Evolutionary conservation across 192 early-diverging fungal genomes (phyloP), one percentile per base, ranked within the genome.

Genomic region (Coemansia sp.): DNA sequence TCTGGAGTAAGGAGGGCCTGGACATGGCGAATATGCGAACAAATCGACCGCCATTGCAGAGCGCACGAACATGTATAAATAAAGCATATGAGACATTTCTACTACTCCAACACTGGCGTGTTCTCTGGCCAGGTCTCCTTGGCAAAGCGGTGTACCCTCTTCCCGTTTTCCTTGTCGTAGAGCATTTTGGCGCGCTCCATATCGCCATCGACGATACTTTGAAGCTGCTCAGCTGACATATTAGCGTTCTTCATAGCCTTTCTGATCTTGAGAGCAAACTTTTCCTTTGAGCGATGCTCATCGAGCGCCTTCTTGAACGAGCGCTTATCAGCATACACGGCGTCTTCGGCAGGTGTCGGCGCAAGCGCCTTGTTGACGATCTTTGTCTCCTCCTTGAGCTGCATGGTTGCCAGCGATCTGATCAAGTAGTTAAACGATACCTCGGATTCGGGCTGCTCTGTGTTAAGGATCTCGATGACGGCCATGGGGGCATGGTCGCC

Each of bases 401-500:
- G 82, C 76, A 79, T 75, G 43, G 38, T 73, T 0, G 82, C 82
- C 41, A 84, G 64, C 17, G 73, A 73, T n/a, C 73, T 67, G 15
- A 84, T 60, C 37, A 84, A 45, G 41, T 76, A 79, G 70, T 64
- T 84, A 47, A 87, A 88, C 60, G 85, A 84, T 38, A 92, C 72
- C 62, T 99, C 97, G 40, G 84, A 84, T 10, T 91, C 68, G 4
- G 80, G 80, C 41, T 73, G 22, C 11, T 83, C 91, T 60, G 90
- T 89, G 75, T 93, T 92, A 15, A 97, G 90, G 57, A 94, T 90
- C 78, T 99, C 97, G 35, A 99, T 89, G 49, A 96, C 86, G 3
- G 95, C 95, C 78, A 93, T 89, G 6, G 93, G 92, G 2, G 94
- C 94, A 64, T 91, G 84, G 78, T 97, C 97, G 40, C 89, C 87